Base-by-base conservation (phyloP, 352 stramenopile species). In the Phytophthora megakarya region DNA sequence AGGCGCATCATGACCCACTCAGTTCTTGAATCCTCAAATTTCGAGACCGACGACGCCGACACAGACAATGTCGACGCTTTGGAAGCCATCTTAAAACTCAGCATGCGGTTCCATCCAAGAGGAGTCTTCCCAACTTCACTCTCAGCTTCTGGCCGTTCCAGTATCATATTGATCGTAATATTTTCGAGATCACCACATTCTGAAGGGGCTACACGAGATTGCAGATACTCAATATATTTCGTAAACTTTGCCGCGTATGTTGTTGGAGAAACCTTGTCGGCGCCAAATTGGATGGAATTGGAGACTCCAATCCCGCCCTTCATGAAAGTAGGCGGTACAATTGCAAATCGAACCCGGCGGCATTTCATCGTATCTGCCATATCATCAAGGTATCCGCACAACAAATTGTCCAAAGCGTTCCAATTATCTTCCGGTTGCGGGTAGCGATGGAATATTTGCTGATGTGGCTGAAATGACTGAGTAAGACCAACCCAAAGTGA, bases 1-100 rank as follows among this genome's bases (percentile, higher is more conserved):
- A 93, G 37, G 1, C 76, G 72, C 33, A 93, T 70, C 76, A 93
- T 80, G 9, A 89, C 63, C 83, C 85, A 93, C 55, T 93, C 84
- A 18, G 76, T 88, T 21, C 84, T 75, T 3, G 71, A 76, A 48
- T 92, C 84, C 21, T 78, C 58, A 3, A 59, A 48, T 42, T 68
- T 77, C 15, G 38, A 59, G 9, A 47, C 18, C 0, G 51, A 57
- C 7, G 46, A 72, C 7, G 64, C 59, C 3, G 71, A 73, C 0
- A 65, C 55, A 10, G 58, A 53, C 13, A 49, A 61, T 5, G 66
- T 54, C 13, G 61, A 74, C 21, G 55, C 39, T 18, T 74, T 77
- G 44, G 65, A 78, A 16, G 52, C 64, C 21, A 80, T 67, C 37
- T 90, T 90, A 62, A 82, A 88, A 42, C 70, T 77, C 28, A 71